Percentiles rank a stretch among this genome's conserved stretches.
phyloP scores from a whole-genome alignment of 768 basidiomycete species.

The Boletus edulis region DNA sequence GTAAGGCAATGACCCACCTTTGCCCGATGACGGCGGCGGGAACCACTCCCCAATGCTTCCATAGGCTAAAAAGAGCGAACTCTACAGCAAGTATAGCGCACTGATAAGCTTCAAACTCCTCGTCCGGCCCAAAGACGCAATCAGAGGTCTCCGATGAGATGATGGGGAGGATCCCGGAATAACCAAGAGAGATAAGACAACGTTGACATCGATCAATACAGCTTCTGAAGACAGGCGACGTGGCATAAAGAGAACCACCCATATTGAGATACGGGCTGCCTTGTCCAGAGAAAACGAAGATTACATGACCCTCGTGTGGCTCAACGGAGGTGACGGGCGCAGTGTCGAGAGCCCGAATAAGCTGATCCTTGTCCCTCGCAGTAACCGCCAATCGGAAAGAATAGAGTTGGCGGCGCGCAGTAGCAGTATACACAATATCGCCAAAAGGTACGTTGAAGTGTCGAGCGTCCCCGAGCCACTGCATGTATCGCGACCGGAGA shows the following conservation, averaged over 20 bases:
- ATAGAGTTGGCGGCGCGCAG: constrained; percentile 60
- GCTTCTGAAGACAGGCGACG: constrained; percentile 44
- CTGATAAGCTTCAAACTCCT: constrained; percentile 49
- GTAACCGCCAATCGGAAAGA: constrained; percentile 50
- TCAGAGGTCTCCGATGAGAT: constrained; percentile 31
- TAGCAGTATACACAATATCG: constrained; percentile 67
- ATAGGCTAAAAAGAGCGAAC: constrained; percentile 59
- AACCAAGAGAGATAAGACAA: constrained; percentile 47
- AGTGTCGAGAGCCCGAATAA: constrained; percentile 42
- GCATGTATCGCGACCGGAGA: constrained; percentile 46
- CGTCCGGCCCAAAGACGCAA: constrained; percentile 22
- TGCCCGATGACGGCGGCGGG: constrained; percentile 68
- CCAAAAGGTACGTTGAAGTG: constrained; percentile 29
- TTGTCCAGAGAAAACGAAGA: constrained; percentile 76
- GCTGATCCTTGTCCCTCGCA: constrained; percentile 42
- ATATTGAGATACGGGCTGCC: constrained; percentile 67
- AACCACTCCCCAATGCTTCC: constrained; percentile 66
- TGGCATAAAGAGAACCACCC: constrained; percentile 55
- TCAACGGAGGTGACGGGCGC: constrained; percentile 34
- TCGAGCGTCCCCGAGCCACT: constrained; percentile 41
- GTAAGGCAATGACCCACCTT: constrained; percentile 45
- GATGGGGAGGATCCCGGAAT: constrained; percentile 47
- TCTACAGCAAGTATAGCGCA: constrained; percentile 59
- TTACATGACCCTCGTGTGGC: constrained; percentile 33
- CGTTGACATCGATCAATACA: constrained; percentile 59